phyloP scores from a whole-genome alignment of 2,329 filamentous ascomycete species.

The Fusarium mundagurra region DNA sequence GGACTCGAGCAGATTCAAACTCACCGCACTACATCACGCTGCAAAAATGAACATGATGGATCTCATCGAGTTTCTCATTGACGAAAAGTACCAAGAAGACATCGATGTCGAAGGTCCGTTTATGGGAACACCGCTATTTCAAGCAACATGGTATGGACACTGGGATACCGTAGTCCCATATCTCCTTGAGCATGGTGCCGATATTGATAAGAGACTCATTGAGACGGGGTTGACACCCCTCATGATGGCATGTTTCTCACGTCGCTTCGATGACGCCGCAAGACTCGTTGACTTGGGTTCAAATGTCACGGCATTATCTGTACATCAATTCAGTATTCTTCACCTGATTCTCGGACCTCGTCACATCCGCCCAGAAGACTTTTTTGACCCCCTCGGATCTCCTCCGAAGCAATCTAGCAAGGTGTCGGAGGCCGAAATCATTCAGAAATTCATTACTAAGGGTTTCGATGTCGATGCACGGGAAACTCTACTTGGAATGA shows the following conservation, averaged over 20 bases:
- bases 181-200: slow-evolving; percentile 40
- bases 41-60: slow-evolving; percentile 36
- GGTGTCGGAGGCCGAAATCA: slow-evolving; percentile 40
- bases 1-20: slow-evolving; percentile 35
- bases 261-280: slow-evolving; percentile 41
- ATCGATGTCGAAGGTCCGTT: slow-evolving; percentile 39
- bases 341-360: slow-evolving; percentile 42
- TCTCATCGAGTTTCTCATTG: slow-evolving; percentile 31
- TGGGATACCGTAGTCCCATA: slow-evolving; percentile 42
- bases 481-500: slow-evolving; percentile 42
- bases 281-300: slow-evolving; percentile 41
- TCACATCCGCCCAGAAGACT: slow-evolving; percentile 34
- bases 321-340: slow-evolving; percentile 42
- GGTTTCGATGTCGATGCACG: slow-evolving; percentile 42
- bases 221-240: slow-evolving; percentile 41
- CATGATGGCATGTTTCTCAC: slow-evolving; percentile 43
- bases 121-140: slow-evolving; percentile 42
- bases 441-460: slow-evolving; percentile 38
- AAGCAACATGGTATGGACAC: slow-evolving; percentile 41
- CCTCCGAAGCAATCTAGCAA: slow-evolving; percentile 10
- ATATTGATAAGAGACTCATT: slow-evolving; percentile 39
- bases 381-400: slow-evolving; percentile 21
- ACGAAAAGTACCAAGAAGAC: slow-evolving; percentile 30
- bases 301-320: slow-evolving; percentile 35
- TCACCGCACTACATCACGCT: slow-evolving; percentile 42